These are phyloP conservation scores for Calonectria hongkongensis DNA, from an alignment of 2,329 filamentous ascomycete genomes.

Conservation along the genomic window DNA sequence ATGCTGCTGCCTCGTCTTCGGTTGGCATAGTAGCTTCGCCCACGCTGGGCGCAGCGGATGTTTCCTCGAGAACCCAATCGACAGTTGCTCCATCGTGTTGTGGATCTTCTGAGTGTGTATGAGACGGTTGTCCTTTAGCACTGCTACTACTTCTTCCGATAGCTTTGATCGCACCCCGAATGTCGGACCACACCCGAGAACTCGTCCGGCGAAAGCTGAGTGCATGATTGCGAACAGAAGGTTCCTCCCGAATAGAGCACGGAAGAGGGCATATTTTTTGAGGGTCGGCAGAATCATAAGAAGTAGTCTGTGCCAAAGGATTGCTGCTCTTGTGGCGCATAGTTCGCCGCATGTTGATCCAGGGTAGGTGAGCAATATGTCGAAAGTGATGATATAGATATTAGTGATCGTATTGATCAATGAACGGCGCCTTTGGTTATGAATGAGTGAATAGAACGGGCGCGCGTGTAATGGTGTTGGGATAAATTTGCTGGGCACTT, in stretches of 20 bases:
- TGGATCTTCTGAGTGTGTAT: slow-evolving; percentile 47
- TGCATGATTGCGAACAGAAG: slow-evolving; percentile 33
- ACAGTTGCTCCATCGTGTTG: slow-evolving; percentile 45
- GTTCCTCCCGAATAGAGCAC: slow-evolving; percentile 33
- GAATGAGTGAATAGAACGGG: neutral
- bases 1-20: slow-evolving; percentile 3
- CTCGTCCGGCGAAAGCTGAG: slow-evolving; percentile 54
- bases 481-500: neutral
- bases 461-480: neutral
- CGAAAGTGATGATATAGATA: slow-evolving; percentile 34
- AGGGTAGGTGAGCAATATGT: slow-evolving; percentile 32
- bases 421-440: neutral
- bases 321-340: slow-evolving; percentile 53
- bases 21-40: slow-evolving; percentile 34
- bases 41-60: slow-evolving; percentile 23
- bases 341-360: slow-evolving; percentile 55
- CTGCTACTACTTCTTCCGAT: slow-evolving; percentile 57
- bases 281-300: slow-evolving; percentile 42
- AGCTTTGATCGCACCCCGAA: slow-evolving; percentile 58
- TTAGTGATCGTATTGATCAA: slow-evolving; percentile 21
- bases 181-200: slow-evolving; percentile 60
- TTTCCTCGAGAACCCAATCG: slow-evolving; percentile 39
- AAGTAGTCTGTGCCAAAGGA: slow-evolving; percentile 49
- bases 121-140: slow-evolving; percentile 42
- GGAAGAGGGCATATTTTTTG: slow-evolving; percentile 34